Percentiles rank a stretch among this genome's conserved stretches.
Evolutionary conservation across 2,329 filamentous ascomycete genomes (phyloP).

Genomic region (Davidsoniella neocaledoniae): DNA sequence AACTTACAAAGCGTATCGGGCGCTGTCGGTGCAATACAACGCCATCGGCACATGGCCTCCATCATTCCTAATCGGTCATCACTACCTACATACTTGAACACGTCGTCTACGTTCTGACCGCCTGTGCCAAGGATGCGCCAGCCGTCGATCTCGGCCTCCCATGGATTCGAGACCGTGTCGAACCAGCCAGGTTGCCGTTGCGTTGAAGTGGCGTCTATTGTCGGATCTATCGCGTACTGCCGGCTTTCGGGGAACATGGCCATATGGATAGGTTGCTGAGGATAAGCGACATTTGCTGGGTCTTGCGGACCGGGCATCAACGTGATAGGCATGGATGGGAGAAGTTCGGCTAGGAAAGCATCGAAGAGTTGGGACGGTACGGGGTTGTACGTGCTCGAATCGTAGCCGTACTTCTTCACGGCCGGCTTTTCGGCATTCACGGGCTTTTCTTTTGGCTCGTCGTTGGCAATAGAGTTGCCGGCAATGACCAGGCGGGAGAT

Average conservation of each 20-base stretch:
- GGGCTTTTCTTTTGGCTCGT: constrained; percentile 25
- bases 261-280: constrained; percentile 82
- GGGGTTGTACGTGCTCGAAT: constrained; percentile 74
- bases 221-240: constrained; percentile 40
- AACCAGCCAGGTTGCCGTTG: constrained; percentile 50
- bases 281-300: constrained; percentile 75
- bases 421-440: constrained; percentile 17
- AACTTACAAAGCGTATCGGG: constrained; percentile 83
- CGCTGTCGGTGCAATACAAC: constrained; percentile 79
- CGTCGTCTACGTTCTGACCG: constrained; percentile 85
- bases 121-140: constrained; percentile 75
- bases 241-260: constrained; percentile 75
- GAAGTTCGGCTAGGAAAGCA: constrained; percentile 59
- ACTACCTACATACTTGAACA: constrained; percentile 75
- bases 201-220: constrained; percentile 15
- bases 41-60: constrained; percentile 88
- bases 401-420: constrained; percentile 86
- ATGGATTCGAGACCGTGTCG: constrained; percentile 82
- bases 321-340: constrained; percentile 78
- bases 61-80: constrained; percentile 72
- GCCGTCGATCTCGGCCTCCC: constrained; percentile 78
- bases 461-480: constrained; percentile 68
- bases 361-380: constrained; percentile 72
- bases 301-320: constrained; percentile 71
- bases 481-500: constrained; percentile 83